These are phyloP conservation scores for Phytophthora boehmeriae DNA, from an alignment of 352 stramenopile genomes.

Conservation along the genomic window DNA sequence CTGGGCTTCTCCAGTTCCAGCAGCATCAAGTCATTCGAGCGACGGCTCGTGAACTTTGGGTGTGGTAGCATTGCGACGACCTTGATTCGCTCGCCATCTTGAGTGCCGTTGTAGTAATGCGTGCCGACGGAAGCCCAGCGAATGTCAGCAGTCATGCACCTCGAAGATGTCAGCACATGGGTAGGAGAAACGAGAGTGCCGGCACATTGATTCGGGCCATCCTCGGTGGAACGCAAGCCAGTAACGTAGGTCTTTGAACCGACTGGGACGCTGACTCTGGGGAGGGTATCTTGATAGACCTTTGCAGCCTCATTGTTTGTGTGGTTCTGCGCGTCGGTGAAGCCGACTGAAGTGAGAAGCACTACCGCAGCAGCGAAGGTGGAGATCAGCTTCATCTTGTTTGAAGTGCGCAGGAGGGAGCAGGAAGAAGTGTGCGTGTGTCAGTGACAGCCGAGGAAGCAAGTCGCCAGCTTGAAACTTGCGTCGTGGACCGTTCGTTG, in stretches of 20 bases:
- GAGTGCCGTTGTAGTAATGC: conserved; percentile 1
- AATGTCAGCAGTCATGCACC: background rate
- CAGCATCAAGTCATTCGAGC: conserved; percentile 15
- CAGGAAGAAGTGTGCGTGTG: too few species aligned
- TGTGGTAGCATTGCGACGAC: background rate
- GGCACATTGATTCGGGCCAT: conserved; percentile 1
- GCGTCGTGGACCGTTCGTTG: too few species aligned
- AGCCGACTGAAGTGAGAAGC: background rate
- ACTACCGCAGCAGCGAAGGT: too few species aligned
- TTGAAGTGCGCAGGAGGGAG: too few species aligned
- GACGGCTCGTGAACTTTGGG: background rate
- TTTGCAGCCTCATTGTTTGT: background rate
- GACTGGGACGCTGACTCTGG: conserved; percentile 28
- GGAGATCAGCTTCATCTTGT: too few species aligned
- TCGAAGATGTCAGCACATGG: background rate
- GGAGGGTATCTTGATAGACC: conserved; percentile 20
- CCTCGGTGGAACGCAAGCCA: conserved; percentile 7
- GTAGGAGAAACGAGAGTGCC: background rate
- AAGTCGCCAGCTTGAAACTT: too few species aligned
- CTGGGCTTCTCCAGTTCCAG: conserved; percentile 38
- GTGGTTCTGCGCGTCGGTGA: background rate
- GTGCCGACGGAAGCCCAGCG: background rate
- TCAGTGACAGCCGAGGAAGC: too few species aligned
- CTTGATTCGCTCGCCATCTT: conserved; percentile 1
- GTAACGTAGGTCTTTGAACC: conserved; percentile 33